Evolutionary conservation across 2,329 filamentous ascomycete species (phyloP), one percentile per base, ranked within the genome.

Genomic region (Cladorrhinum sp.): DNA sequence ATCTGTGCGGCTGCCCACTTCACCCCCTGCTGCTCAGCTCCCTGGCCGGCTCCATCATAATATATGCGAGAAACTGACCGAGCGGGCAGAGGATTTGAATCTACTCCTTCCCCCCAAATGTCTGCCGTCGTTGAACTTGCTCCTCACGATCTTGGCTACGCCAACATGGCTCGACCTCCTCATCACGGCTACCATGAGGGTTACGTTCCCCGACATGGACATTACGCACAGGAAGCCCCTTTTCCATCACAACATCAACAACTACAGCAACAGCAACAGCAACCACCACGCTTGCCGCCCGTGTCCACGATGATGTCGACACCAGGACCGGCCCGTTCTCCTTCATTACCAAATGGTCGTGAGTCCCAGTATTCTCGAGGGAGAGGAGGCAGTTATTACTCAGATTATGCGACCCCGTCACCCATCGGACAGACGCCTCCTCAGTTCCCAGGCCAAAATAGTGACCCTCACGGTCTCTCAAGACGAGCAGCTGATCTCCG

Each of bases 81-180:
- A 51, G 39, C 54, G 49, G 33, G 55, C 50, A 64, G 36, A 60
- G 60, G 36, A 58, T 46, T 56, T 30, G 48, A 64, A 60, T 42
- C 54, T 52, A 16, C 12, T 48, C 48, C 42, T 46, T 62, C 65
- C 65, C 66, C 66, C 70, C 42, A 46, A 65, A 76, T 75, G 74
- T 73, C 73, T 69, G 66, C 70, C 61, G 67, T 69, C 52, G 69
- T 71, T 60, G 70, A 70, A 53, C 62, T 67, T 62, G 64, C 70
- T 62, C 68, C 67, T 46, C 70, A 71, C 63, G 65, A 64, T 62
- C 67, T 73, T 64, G 68, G 71, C 60, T 69, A 73, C 68, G 54
- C 26, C 54, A 33, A 67, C 57, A 76, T 76, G 75, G 70, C 73
- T 63, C 71, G 72, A 67, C 68, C 72, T 57, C 69, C 70, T 48